Conservation (phyloP, 257 asterid genomes). For the Solanum paucissectum region DNA sequence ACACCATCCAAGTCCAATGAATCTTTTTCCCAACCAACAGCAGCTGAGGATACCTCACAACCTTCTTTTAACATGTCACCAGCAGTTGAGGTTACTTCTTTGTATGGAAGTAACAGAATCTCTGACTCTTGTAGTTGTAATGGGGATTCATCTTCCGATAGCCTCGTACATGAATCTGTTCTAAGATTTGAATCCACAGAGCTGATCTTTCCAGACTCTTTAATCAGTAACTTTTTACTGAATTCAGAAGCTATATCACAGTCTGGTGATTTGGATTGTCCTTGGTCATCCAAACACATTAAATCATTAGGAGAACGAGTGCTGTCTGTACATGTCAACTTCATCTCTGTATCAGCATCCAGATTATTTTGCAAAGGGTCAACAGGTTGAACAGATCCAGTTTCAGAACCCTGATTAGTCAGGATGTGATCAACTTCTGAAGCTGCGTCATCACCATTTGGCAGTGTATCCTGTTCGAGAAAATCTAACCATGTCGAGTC, state of each 20-base stretch:
- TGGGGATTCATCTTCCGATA: conserved; percentile 25
- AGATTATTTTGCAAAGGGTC: conserved; percentile 10
- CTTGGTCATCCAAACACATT: conserved; percentile 13
- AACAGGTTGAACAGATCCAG: conserved; percentile 21
- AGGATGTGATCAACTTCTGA: conserved; percentile 22
- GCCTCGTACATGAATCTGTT: conserved; percentile 10
- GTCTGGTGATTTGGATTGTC: conserved; percentile 15
- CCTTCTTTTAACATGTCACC: conserved; percentile 14
- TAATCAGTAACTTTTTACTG: conserved; percentile 8
- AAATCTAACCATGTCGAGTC: conserved; percentile 51
- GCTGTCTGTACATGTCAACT: conserved; percentile 3
- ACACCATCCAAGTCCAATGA: conserved; percentile 51
- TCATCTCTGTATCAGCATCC: conserved; percentile 13
- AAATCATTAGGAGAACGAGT: conserved; percentile 10
- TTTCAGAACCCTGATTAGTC: conserved; percentile 22
- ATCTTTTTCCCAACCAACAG: conserved; percentile 31
- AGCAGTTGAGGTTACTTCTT: conserved; percentile 33
- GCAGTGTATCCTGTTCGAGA: conserved; percentile 22
- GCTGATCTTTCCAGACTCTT: conserved; percentile 9
- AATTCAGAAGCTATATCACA: conserved; percentile 15
- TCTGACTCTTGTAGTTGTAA: conserved; percentile 30
- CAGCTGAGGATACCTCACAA: conserved; percentile 14
- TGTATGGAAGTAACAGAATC: conserved; percentile 36
- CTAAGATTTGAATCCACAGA: conserved; percentile 20
- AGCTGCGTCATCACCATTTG: conserved; percentile 11